These are phyloP conservation scores for Aspergillus sp. DNA, from an alignment of 2,329 filamentous ascomycete species.

Conservation along the genomic window DNA sequence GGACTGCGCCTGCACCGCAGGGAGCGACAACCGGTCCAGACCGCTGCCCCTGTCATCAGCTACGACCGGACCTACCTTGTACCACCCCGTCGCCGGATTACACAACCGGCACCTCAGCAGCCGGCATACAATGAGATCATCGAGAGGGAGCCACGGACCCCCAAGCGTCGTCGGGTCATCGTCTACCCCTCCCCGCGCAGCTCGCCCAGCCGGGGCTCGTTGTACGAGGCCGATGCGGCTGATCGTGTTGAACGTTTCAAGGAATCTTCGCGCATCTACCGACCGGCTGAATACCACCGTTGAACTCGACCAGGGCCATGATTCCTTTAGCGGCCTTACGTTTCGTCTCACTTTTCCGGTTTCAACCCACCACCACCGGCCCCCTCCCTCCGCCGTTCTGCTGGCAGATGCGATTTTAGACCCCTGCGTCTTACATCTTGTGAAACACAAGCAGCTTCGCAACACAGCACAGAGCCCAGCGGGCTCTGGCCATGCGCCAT, in stretches of 20 bases:
- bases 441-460: not conserved
- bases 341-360: not conserved
- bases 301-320: constrained; percentile 15
- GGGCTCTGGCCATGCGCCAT: not conserved
- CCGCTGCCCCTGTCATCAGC: constrained; percentile 26
- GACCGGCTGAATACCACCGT: constrained; percentile 31
- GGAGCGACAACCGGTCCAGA: constrained; percentile 12
- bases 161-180: constrained; percentile 32
- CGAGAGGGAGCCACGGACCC: constrained; percentile 25
- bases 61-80: constrained; percentile 35
- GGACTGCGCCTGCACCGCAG: constrained; percentile 34
- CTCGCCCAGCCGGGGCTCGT: constrained; percentile 35
- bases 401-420: constrained; percentile 6
- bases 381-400: not conserved
- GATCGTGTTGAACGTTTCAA: constrained; percentile 35
- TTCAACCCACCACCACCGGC: not conserved
- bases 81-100: constrained; percentile 24
- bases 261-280: constrained; percentile 29
- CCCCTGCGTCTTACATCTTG: not conserved
- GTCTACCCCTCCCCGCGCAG: constrained; percentile 35
- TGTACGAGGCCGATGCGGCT: constrained; percentile 35
- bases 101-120: constrained; percentile 21
- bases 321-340: not conserved
- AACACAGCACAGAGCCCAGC: not conserved
- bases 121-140: constrained; percentile 25